Base-by-base conservation (phyloP, 1,284 basidiomycete species). In the Vanrija humicola region DNA sequence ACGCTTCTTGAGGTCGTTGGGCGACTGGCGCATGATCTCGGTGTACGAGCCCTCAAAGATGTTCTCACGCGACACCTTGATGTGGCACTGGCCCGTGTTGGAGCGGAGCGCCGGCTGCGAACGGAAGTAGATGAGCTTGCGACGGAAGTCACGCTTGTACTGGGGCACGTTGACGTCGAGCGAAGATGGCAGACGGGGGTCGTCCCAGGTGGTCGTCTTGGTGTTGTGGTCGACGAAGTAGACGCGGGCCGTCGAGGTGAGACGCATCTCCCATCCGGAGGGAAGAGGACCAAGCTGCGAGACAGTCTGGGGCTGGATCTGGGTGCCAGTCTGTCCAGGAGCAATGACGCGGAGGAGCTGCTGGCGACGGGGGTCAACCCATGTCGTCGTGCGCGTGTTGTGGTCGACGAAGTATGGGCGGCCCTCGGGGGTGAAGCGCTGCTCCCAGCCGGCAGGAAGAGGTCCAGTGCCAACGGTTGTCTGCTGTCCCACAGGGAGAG, bases 51-150 rank as follows among this genome's bases (percentile, higher is more conserved):
- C 96, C 78, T 99, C 96, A 67, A 99, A 85, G 63, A 99, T 90
- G 67, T 91, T 89, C 65, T 86, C 88, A 58, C 96, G 84, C 62
- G 94, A 83, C 55, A 99, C 85, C 80, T 96, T 98, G 77, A 98
- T 83, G 77, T 98, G 95, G 73, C 94, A 98, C 75, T 98, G 97
- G 45, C 96, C 95, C 28, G 85, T 83, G 65, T 86, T 83, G 23
- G 86, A 83, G 58, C 94, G 85, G 80, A 98, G 88, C 51, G 92
- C 92, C 43, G 94, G 95, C 77, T 98, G 96, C 67, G 88, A 92
- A 61, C 96, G 84, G 86, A 99, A 98, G 82, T 99, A 99, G 67
- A 99, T 92, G 57, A 99, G 86, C 80, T 99, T 99, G 67, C 95
- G 80, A 65, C 95, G 82, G 81, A 98, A 99, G 81, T 98, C 96